Evolutionary conservation across 352 stramenopile genomes (phyloP), one percentile per base, ranked within the genome.

Genomic region (Globisporangium megalacanthum): DNA sequence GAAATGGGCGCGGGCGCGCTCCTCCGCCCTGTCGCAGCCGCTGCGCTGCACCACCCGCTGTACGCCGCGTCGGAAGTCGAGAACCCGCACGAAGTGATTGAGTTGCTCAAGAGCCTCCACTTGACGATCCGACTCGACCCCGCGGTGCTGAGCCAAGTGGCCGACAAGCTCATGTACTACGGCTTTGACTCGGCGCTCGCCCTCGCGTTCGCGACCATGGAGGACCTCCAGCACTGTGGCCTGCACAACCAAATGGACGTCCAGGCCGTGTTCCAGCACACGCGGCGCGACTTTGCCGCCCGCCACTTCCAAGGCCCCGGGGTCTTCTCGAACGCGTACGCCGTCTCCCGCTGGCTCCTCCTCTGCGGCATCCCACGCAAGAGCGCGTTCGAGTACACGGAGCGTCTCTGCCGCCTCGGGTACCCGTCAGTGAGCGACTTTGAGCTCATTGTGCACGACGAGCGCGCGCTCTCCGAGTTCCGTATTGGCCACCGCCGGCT

Each of bases 341-440:
- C 75, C 39, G 73, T 90, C 60, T 85, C 77, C 37, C 68, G 72
- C 35, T 90, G 80, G 80, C 64, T 90, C 39, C 64, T 75, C 58
- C 64, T 72, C 9, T 87, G 80, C 60, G 57, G 66, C 39, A 77
- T 90, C 52, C 72, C 80, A 6, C 69, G 70, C 35, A 53, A 62
- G 20, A 65, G 56, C 42, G 70, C 70, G 41, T 78, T 72, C 52
- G 56, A 81, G 60, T 90, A 90, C 64, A 70, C 74, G 17, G 77
- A 85, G 52, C 66, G 70, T 20, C 62, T 90, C 5, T 72, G 73
- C 39, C 79, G 66, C 52, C 68, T 81, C n/a, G 77, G 77, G 17
- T 88, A 88, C 62, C 69, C 80, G 39, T 61, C 57, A 31, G 70
- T 86, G 37, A 66, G 66, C n/a, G 75, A 88, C 22, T 68, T 89